Base-by-base conservation (phyloP, 192 early-diverging fungal species). In the Chytriomyces hyalinus region DNA sequence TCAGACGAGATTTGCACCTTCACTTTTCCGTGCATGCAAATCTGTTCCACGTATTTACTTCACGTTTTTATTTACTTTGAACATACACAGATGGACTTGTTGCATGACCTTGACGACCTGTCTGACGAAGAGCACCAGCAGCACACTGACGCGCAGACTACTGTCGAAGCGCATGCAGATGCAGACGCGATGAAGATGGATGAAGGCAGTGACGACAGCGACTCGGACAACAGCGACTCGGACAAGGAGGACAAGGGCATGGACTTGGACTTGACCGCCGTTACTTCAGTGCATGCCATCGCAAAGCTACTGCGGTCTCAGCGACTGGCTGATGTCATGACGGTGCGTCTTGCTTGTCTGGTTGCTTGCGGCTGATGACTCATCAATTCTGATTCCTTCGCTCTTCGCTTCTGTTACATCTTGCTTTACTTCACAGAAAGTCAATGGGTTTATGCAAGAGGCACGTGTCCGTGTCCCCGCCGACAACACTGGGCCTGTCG, bases 51-150 rank as follows among this genome's bases (percentile, higher is more conserved):
- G 57, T 60, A 22, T n/a, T 22, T n/a, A 60, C 22, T 60, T 60
- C 57, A 22, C 0, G 57, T 17, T 60, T 60, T 17, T n/a, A 60
- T 22, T 60, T 36, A 36, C 36, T 15, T 43, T 15, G 65, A 65
- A 82, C 94, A 76, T 92, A 94, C 49, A 92, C 96, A 68, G 17
- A 70, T 70, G 70, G 95, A 96, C 78, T 82, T 97, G 43, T 84
- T 94, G 20, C 91, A 91, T n/a, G 97, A 98, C 73, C 87, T 96
- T 36, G 93, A 95, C 59, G 92, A 93, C 50, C 84, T 89, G 50
- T 88, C 83, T 28, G 89, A 84, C 26, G 88, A 88, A 17, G 83
- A 86, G 51, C 11, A 10, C 13, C 28, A 9, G 36, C 13, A 57
- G 15, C 15, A 57, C 53, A n/a, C 13, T 57, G 53, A 13, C 57